Evolutionary conservation across 192 early-diverging fungal genomes (phyloP).

Genomic region (Entomortierella lignicola): DNA sequence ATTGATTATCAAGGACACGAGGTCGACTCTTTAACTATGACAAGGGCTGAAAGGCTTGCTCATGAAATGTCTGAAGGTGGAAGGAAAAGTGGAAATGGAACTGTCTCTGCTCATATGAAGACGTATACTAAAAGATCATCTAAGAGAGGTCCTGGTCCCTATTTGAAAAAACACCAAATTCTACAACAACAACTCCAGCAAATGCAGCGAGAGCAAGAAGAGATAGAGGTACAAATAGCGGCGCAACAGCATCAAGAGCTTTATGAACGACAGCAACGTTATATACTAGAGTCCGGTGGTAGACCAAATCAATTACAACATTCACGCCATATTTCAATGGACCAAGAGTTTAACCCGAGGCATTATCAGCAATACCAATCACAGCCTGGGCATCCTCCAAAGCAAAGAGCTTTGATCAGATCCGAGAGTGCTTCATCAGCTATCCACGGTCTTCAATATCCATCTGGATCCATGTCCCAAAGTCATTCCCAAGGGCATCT

Average conservation of each 20-base stretch:
- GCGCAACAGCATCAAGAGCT: constrained; percentile 1
- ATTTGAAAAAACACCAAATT: constrained; percentile 49
- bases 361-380: constrained; percentile 18
- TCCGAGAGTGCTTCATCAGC: constrained; percentile 21
- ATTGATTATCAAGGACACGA: neutral
- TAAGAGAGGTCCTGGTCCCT: constrained; percentile 11
- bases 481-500: neutral
- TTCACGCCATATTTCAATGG: neutral
- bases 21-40: neutral
- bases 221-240: constrained; percentile 14
- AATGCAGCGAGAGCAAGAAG: constrained; percentile 39
- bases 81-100: neutral
- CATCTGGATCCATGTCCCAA: neutral
- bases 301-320: neutral
- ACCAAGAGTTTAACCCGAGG: constrained; percentile 4
- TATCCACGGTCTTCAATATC: neutral
- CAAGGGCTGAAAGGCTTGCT: constrained; percentile 3
- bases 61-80: constrained; percentile 7
- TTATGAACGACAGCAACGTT: constrained; percentile 4
- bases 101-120: neutral
- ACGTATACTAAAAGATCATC: neutral
- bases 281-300: neutral
- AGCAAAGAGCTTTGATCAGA: constrained; percentile 28
- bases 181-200: constrained; percentile 42
- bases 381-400: constrained; percentile 24